Evolutionary conservation across 2,329 filamentous ascomycete species (phyloP).

Genomic region (Penicillium sclerotigenum): DNA sequence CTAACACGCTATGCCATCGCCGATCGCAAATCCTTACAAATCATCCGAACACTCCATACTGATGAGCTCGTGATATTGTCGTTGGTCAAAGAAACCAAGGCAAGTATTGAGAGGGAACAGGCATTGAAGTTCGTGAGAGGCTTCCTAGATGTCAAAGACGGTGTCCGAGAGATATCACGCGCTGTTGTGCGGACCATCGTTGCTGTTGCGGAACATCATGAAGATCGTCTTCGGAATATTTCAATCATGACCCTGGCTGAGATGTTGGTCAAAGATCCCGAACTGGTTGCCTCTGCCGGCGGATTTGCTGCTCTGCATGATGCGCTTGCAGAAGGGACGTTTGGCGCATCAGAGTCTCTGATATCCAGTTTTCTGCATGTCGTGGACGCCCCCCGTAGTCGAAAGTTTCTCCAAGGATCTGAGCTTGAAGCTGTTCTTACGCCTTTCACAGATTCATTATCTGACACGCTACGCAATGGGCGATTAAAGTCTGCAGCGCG

Average conservation of each 20-base stretch:
- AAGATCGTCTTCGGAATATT: slow-evolving; percentile 83
- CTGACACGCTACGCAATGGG: slow-evolving; percentile 56
- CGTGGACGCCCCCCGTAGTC: slow-evolving; percentile 75
- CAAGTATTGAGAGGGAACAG: slow-evolving; percentile 95
- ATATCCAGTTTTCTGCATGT: slow-evolving; percentile 85
- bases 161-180: slow-evolving; percentile 80
- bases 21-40: slow-evolving; percentile 82
- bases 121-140: slow-evolving; percentile 93
- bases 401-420: slow-evolving; percentile 80
- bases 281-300: slow-evolving; percentile 74
- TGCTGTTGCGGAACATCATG: slow-evolving; percentile 79
- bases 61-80: slow-evolving; percentile 91
- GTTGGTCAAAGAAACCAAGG: slow-evolving; percentile 90
- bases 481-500: slow-evolving; percentile 81
- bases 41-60: slow-evolving; percentile 81
- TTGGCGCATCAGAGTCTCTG: slow-evolving; percentile 87
- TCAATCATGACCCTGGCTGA: slow-evolving; percentile 91
- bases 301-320: slow-evolving; percentile 87
- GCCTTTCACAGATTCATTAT: slow-evolving; percentile 79
- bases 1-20: slow-evolving; percentile 93
- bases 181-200: slow-evolving; percentile 86
- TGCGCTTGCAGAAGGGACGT: slow-evolving; percentile 82
- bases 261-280: slow-evolving; percentile 81
- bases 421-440: slow-evolving; percentile 88
- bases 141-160: slow-evolving; percentile 93